Percentiles rank a stretch among this genome's conserved stretches.
Conservation (phyloP, 2,329 filamentous ascomycete genomes). For the Cadophora gregata region DNA sequence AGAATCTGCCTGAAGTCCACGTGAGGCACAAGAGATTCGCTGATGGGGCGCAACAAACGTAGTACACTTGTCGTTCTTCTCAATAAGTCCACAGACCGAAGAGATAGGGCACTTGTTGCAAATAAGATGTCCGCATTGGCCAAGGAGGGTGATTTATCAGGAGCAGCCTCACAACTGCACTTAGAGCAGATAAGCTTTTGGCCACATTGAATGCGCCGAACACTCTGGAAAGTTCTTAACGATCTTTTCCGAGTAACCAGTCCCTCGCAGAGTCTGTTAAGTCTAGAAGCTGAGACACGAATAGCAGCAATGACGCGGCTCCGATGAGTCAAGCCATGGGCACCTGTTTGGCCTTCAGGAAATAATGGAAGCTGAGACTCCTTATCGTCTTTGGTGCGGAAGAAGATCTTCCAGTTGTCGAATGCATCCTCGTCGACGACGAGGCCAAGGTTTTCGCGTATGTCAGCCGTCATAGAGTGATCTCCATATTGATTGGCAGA, state of each 20-base stretch:
- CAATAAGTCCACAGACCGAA: background rate
- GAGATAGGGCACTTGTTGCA: slow-evolving; percentile 44
- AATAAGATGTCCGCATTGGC: slow-evolving; percentile 57
- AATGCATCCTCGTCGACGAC: background rate
- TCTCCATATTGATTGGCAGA: background rate
- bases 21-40: slow-evolving; percentile 3
- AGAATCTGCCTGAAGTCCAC: background rate
- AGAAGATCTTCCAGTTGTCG: no score
- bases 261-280: background rate
- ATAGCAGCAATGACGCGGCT: background rate
- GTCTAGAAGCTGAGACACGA: background rate
- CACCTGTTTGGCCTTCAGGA: no score
- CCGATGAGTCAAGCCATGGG: no score
- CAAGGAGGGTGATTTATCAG: slow-evolving; percentile 48
- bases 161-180: background rate
- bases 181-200: background rate
- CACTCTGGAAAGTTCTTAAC: background rate
- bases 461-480: background rate
- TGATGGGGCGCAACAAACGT: slow-evolving; percentile 14
- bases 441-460: background rate
- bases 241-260: slow-evolving; percentile 1
- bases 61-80: slow-evolving; percentile 11
- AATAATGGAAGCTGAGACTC: no score
- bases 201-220: background rate
- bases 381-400: no score